Base-by-base conservation (phyloP, 306 rosid species). In the Sicyos edulis region DNA sequence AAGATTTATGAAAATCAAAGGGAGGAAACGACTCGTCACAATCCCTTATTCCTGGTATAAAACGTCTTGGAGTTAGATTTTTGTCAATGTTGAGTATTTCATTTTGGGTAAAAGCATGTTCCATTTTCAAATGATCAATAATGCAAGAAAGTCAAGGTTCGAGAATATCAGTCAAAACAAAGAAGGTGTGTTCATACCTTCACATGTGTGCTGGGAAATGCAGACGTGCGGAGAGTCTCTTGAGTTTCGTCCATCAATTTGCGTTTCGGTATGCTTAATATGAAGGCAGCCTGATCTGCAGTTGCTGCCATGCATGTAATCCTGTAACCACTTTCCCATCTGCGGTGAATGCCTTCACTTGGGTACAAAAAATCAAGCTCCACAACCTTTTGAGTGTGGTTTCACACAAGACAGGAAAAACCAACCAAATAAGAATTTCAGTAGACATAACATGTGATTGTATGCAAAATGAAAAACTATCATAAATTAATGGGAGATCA, bases 301-400 rank as follows among this genome's bases (percentile, higher is more conserved):
- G 93, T 91, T 55, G 97, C 97, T 79, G 97, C 97, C 96, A 91
- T 91, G 13, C 96, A 83, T 55, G 97, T 91, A 79, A 91, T 91
- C 53, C 97, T 80, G 78, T 82, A 91, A 58, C 96, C 96, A 75
- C 63, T 85, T 82, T 91, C 97, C 96, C 97, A 89, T 74, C 97
- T 80, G 20, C 95, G 81, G 76, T 91, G 97, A 45, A 91, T 89
- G 67, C 97, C 96, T 83, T 91, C 97, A 74, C 97, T 91, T 62
- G 97, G 97, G 81, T 91, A 91, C 80, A 91, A 81, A 64, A 87
- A 91, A 79, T 91, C 97, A 49, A 91, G 93, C 85, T 91, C 97
- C 80, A 91, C 97, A 69, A 91, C 97, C 97, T 91, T 91, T 42
- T 65, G 56, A 61, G 79, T 49, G 55, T 61, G 50, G 40, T 14